Conservation (phyloP, 345 rosid species). For the Lepidium didymum region DNA sequence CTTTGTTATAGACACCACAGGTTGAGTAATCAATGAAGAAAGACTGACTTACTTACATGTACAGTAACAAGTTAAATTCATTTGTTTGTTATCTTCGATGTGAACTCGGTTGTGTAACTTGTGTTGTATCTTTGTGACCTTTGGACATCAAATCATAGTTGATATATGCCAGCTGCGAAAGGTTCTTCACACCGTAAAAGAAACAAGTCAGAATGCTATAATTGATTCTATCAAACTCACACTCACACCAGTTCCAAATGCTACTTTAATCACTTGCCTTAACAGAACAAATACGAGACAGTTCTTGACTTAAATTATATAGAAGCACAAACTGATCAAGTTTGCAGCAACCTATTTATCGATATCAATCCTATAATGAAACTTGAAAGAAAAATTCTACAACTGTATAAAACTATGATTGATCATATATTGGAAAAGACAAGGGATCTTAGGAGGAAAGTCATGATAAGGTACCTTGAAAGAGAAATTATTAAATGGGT, state of each 20-base stretch:
- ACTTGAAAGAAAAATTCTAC: background rate
- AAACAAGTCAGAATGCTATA: slow-evolving; percentile 6
- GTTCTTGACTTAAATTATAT: background rate
- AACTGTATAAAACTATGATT: background rate
- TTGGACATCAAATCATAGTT: slow-evolving; percentile 82
- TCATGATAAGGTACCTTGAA: slow-evolving; percentile 57
- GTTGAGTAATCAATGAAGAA: background rate
- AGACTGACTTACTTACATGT: slow-evolving; percentile 51
- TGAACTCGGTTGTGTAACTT: slow-evolving; percentile 32
- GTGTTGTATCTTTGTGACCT: slow-evolving; percentile 63
- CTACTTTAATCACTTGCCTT: background rate
- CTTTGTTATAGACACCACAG: background rate
- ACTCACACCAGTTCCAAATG: background rate
- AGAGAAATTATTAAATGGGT: slow-evolving; percentile 83
- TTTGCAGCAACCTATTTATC: background rate
- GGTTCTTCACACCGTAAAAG: slow-evolving; percentile 47
- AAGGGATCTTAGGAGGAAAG: background rate
- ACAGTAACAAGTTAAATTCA: slow-evolving; percentile 25
- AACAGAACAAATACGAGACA: background rate
- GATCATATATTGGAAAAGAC: background rate
- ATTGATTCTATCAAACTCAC: background rate
- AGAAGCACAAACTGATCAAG: background rate
- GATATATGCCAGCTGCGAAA: slow-evolving; percentile 75
- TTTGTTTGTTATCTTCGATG: slow-evolving; percentile 26
- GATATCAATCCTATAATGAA: background rate